A percentile compares a stretch with the other conserved stretches of the same genome.
These are phyloP conservation scores for Hyparrhenia diplandra DNA, from an alignment of 176 grass and related monocot genomes.

Conservation along the genomic window DNA sequence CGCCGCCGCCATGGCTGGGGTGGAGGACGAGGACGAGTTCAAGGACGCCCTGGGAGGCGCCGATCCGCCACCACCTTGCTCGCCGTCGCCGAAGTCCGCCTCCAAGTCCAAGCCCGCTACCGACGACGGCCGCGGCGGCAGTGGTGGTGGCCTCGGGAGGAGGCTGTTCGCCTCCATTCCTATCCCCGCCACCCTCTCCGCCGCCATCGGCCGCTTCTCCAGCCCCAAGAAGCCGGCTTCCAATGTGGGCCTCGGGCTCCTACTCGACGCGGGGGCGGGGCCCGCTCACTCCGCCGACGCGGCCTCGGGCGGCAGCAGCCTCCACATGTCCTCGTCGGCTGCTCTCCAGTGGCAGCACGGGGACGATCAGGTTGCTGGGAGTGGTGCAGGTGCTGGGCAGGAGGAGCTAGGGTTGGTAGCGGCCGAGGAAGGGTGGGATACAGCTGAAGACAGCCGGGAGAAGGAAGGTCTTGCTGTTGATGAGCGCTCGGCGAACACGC, in stretches of 20 bases:
- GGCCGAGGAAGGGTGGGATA: not conserved
- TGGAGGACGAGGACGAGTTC: conserved; percentile 6
- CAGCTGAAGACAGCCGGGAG: not conserved
- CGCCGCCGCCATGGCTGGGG: not conserved
- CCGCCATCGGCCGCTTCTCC: not conserved
- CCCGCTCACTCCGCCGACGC: not conserved
- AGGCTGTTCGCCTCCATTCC: conserved; percentile 34
- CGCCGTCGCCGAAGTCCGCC: not conserved
- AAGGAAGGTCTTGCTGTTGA: not conserved
- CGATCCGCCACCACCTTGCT: not conserved
- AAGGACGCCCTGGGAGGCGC: not conserved
- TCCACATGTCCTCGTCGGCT: not conserved
- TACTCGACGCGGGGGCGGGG: not conserved
- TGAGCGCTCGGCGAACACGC: not conserved
- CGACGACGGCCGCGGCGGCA: not conserved
- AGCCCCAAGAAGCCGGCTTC: not conserved
- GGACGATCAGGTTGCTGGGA: not conserved
- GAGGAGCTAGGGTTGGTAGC: not conserved
- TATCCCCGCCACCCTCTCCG: not conserved
- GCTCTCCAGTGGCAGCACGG: not conserved
- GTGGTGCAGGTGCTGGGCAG: not conserved
- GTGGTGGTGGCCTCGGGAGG: conserved; percentile 6
- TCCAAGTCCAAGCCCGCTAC: not conserved
- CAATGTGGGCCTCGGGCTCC: conserved; percentile 10
- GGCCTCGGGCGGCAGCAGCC: not conserved